phyloP scores from a whole-genome alignment of 805 yeast species.

The Yarrowia divulgata region DNA sequence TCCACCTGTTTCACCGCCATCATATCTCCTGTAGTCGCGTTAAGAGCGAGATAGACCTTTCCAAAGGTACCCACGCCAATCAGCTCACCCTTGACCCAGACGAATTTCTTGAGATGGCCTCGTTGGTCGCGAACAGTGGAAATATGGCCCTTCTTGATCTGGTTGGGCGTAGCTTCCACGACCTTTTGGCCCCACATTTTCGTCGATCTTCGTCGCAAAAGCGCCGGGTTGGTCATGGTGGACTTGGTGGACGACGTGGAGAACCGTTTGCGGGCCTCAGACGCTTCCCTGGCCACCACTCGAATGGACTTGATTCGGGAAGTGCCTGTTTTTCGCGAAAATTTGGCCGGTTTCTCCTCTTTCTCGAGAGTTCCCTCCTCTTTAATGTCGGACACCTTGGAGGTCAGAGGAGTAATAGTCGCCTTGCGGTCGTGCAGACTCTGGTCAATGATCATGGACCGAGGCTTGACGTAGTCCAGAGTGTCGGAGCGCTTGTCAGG shows the following conservation, averaged over 20 bases:
- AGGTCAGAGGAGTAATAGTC: slow-evolving; percentile 8
- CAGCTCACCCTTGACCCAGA: slow-evolving; percentile 97
- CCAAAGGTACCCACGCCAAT: slow-evolving; percentile 98
- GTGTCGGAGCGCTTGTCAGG: slow-evolving; percentile 27
- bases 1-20: slow-evolving; percentile 96
- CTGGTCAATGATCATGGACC: slow-evolving; percentile 29
- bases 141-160: slow-evolving; percentile 66
- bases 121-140: slow-evolving; percentile 68
- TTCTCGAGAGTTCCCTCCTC: slow-evolving; percentile 11
- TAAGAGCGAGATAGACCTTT: slow-evolving; percentile 86
- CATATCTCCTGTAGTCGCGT: slow-evolving; percentile 97
- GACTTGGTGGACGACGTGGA: slow-evolving; percentile 41
- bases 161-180: slow-evolving; percentile 83
- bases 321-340: slow-evolving; percentile 28
- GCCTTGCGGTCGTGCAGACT: not conserved
- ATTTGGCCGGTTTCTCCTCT: not conserved
- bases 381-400: slow-evolving; percentile 7
- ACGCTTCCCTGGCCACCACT: slow-evolving; percentile 91
- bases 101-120: slow-evolving; percentile 82
- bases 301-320: slow-evolving; percentile 87
- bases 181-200: slow-evolving; percentile 98
- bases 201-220: slow-evolving; percentile 79
- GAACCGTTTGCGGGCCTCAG: slow-evolving; percentile 61
- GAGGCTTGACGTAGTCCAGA: slow-evolving; percentile 30
- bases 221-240: slow-evolving; percentile 43